Evolutionary conservation across 2,329 filamentous ascomycete species (phyloP).

Genomic region (Stagonosporopsis chrysanthemi): DNA sequence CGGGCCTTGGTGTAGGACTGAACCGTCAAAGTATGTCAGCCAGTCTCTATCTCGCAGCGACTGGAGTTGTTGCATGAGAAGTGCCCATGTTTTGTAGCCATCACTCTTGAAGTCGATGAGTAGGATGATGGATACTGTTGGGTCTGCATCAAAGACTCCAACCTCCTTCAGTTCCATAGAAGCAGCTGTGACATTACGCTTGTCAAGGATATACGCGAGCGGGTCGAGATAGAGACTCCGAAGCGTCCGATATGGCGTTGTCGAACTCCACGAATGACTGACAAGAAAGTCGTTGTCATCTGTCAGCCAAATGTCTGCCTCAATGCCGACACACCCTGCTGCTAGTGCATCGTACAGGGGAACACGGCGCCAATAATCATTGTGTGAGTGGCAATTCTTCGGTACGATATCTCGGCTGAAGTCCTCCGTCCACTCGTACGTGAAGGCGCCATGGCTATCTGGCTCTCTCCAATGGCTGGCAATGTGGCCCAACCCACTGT

Average conservation of each 20-base stretch:
- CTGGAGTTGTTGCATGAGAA: constrained; percentile 63
- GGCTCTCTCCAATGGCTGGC: constrained; percentile 39
- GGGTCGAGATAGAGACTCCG: constrained; percentile 38
- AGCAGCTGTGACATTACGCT: constrained; percentile 33
- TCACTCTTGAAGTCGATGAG: constrained; percentile 74
- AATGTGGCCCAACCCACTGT: constrained; percentile 37
- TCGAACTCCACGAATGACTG: constrained; percentile 34
- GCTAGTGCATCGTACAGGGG: constrained; percentile 52
- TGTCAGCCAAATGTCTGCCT: constrained; percentile 45
- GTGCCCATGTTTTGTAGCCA: constrained; percentile 60
- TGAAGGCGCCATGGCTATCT: constrained; percentile 23
- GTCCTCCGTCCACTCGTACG: constrained; percentile 46
- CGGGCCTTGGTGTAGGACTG: constrained; percentile 60
- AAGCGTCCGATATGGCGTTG: constrained; percentile 32
- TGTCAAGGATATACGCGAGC: constrained; percentile 54
- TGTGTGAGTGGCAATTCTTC: constrained; percentile 52
- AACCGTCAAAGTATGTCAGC: constrained; percentile 59
- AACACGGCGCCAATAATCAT: constrained; percentile 53
- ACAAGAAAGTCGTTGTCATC: constrained; percentile 39
- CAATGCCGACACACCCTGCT: constrained; percentile 47
- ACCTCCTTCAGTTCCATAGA: constrained; percentile 30
- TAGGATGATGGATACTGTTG: constrained; percentile 60
- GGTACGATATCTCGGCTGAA: constrained; percentile 50
- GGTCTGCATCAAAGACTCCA: constrained; percentile 61
- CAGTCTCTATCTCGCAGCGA: constrained; percentile 66